phyloP scores from a whole-genome alignment of 1,284 basidiomycete species.

The Sporisorium sorghi region DNA sequence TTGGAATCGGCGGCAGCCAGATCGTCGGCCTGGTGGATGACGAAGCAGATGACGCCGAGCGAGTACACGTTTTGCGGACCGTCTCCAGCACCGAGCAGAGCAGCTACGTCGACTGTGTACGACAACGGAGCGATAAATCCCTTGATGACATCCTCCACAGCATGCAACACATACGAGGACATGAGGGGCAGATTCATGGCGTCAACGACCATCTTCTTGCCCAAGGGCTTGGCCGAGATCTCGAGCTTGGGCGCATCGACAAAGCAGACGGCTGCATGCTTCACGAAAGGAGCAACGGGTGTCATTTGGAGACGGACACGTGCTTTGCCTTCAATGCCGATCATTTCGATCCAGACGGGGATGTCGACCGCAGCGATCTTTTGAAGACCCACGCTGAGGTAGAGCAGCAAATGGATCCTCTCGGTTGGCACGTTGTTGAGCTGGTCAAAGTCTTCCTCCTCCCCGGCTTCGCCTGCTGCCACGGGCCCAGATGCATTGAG shows the following conservation, averaged over 20 bases:
- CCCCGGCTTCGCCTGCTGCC: slow-evolving; percentile 19
- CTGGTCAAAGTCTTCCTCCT: slow-evolving; percentile 26
- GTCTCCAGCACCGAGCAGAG: slow-evolving; percentile 57
- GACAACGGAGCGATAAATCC: slow-evolving; percentile 62
- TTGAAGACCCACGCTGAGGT: slow-evolving; percentile 63
- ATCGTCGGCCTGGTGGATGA: slow-evolving; percentile 58
- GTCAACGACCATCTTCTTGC: slow-evolving; percentile 65
- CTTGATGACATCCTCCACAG: slow-evolving; percentile 59
- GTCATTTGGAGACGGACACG: slow-evolving; percentile 62
- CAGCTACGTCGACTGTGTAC: slow-evolving; percentile 61
- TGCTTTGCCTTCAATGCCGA: slow-evolving; percentile 64
- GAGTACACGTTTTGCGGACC: slow-evolving; percentile 61
- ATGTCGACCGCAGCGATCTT: slow-evolving; percentile 64
- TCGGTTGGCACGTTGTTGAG: slow-evolving; percentile 42
- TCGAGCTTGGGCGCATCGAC: slow-evolving; percentile 60
- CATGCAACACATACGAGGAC: slow-evolving; percentile 57
- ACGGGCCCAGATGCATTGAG: slow-evolving; percentile 22
- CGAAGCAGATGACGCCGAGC: slow-evolving; percentile 57
- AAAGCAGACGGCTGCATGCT: slow-evolving; percentile 63
- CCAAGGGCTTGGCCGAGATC: slow-evolving; percentile 63
- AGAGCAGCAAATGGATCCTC: slow-evolving; percentile 57
- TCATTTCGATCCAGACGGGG: slow-evolving; percentile 64
- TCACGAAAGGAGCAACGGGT: slow-evolving; percentile 61
- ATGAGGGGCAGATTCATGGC: slow-evolving; percentile 66
- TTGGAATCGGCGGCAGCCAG: slow-evolving; percentile 60